A percentile compares a stretch with the other conserved stretches of the same genome.
Evolutionary conservation across 768 basidiomycete species (phyloP).

Genomic region (Trametes sanguinea): DNA sequence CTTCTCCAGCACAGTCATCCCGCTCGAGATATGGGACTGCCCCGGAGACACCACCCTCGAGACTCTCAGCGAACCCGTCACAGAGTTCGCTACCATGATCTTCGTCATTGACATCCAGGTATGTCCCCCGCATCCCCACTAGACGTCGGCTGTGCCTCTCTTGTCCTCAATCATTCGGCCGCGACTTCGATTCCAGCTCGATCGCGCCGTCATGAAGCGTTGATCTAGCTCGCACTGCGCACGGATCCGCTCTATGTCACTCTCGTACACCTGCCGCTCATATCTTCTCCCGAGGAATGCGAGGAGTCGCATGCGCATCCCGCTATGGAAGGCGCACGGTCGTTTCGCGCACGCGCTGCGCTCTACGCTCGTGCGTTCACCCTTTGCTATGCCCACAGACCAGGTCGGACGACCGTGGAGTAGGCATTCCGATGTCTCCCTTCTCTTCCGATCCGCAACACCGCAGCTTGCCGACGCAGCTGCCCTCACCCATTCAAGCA

Average conservation of each 20-base stretch:
- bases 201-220: background rate
- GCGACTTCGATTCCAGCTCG: too few species aligned
- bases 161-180: too few species aligned
- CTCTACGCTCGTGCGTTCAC: slow-evolving; percentile 3
- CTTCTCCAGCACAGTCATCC: slow-evolving; percentile 75
- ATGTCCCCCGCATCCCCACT: slow-evolving; percentile 28
- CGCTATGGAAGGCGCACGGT: slow-evolving; percentile 12
- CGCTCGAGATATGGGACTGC: slow-evolving; percentile 94
- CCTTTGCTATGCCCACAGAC: slow-evolving; percentile 1
- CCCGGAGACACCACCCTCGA: slow-evolving; percentile 84
- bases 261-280: background rate
- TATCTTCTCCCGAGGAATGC: background rate
- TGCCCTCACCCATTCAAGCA: background rate
- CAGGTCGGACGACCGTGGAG: background rate
- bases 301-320: slow-evolving; percentile 7
- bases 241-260: background rate
- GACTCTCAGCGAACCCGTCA: slow-evolving; percentile 71
- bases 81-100: slow-evolving; percentile 81
- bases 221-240: background rate
- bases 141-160: too few species aligned
- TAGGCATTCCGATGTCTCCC: background rate
- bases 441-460: background rate
- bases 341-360: slow-evolving; percentile 6
- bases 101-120: slow-evolving; percentile 97
- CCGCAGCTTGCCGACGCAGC: background rate